These are phyloP conservation scores for Bombardia bombarda DNA, from an alignment of 495 filamentous ascomycete species.

Conservation along the genomic window DNA sequence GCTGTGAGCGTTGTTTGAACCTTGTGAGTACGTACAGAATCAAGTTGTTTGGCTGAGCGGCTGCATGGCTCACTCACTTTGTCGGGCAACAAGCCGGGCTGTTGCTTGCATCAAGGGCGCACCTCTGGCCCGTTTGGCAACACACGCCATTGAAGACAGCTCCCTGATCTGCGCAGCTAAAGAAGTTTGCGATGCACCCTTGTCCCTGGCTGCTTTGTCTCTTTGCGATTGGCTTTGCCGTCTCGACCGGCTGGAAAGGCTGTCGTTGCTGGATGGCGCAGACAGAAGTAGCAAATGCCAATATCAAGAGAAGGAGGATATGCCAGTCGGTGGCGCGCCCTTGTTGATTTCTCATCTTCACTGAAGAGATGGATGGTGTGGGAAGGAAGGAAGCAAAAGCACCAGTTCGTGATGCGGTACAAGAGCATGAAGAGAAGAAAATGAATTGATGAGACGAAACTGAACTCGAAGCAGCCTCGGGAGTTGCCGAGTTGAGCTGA, in stretches of 20 bases:
- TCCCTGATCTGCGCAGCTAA: constrained; percentile 33
- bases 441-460: no score
- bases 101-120: constrained; percentile 32
- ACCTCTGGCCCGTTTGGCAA: constrained; percentile 36
- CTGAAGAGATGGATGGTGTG: no score
- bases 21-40: neutral
- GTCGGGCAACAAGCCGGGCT: constrained; percentile 39
- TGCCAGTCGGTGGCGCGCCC: neutral
- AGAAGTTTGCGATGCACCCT: constrained; percentile 33
- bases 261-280: constrained; percentile 9
- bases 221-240: constrained; percentile 12
- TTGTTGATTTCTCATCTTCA: no score
- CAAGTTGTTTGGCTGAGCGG: neutral
- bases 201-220: no score
- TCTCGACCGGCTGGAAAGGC: constrained; percentile 24
- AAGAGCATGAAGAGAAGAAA: no score
- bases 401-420: no score
- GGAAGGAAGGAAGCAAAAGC: no score
- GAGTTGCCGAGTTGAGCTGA: no score
- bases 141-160: constrained; percentile 31
- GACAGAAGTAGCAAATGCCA: constrained; percentile 9
- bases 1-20: constrained; percentile 11
- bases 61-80: constrained; percentile 21
- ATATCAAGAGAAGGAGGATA: constrained; percentile 1
- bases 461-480: no score